Percentiles rank a stretch among this genome's conserved stretches.
Conservation (phyloP, 139 green algal species). For the Closterium sp. region DNA sequence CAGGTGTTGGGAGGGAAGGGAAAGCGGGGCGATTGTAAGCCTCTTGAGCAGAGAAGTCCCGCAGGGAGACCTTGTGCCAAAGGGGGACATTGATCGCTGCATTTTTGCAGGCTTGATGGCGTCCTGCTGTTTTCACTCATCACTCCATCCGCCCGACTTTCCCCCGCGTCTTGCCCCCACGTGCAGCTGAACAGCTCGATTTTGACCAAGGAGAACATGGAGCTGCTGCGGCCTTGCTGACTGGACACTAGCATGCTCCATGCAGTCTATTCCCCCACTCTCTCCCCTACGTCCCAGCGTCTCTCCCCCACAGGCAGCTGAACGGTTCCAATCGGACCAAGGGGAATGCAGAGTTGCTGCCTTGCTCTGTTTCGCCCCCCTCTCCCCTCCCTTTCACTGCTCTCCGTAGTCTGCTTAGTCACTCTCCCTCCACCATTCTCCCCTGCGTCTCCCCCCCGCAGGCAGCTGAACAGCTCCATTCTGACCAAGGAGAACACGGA, state of each 20-base stretch:
- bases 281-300: too few relatives aligned
- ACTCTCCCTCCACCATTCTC: neutral
- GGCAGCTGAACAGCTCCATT: slow-evolving; percentile 76
- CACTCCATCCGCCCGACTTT: neutral
- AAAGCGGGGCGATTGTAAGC: too few relatives aligned
- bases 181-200: slow-evolving; percentile 76
- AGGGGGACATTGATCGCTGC: slow-evolving; percentile 76
- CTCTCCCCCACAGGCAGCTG: slow-evolving; percentile 65
- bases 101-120: neutral
- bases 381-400: too few relatives aligned
- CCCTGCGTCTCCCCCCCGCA: too few relatives aligned
- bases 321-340: slow-evolving; percentile 83
- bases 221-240: slow-evolving; percentile 27
- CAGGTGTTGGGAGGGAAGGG: too few relatives aligned
- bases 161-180: neutral
- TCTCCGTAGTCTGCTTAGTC: slow-evolving; percentile 19
- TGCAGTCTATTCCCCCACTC: too few relatives aligned
- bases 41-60: too few relatives aligned
- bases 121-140: neutral
- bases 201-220: slow-evolving; percentile 88
- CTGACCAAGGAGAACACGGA: slow-evolving; percentile 89
- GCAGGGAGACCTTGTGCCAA: too few relatives aligned
- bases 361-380: slow-evolving; percentile 46
- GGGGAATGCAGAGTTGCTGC: slow-evolving; percentile 76
- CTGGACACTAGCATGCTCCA: too few relatives aligned